Evolutionary conservation across 768 basidiomycete genomes (phyloP).

Genomic region (Suillus clintonianus): DNA sequence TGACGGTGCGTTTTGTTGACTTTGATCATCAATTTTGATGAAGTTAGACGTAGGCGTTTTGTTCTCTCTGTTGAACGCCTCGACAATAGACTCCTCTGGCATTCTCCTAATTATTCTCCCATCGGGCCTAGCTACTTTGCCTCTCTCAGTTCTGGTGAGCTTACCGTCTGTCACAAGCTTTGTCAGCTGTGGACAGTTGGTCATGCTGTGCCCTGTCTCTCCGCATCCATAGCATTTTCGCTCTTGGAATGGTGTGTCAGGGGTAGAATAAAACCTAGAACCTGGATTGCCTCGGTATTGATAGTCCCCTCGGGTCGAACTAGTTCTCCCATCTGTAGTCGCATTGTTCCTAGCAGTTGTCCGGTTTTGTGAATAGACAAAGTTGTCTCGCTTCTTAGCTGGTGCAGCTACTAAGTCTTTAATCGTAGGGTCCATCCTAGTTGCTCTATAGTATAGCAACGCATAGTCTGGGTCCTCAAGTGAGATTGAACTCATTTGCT

Average conservation of each 20-base stretch:
- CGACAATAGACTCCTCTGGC: background rate
- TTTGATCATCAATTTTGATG: background rate
- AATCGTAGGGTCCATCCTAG: constrained; percentile 2
- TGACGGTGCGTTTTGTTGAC: background rate
- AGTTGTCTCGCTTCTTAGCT: background rate
- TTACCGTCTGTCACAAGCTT: background rate
- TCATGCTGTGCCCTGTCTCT: background rate
- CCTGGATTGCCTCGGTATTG: background rate
- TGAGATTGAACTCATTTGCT: too few species aligned
- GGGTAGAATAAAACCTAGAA: background rate
- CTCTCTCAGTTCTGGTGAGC: background rate
- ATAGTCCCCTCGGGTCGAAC: background rate
- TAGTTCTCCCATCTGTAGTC: background rate
- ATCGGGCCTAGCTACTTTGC: background rate
- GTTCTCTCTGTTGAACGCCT: background rate
- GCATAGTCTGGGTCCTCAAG: too few species aligned
- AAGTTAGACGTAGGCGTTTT: background rate
- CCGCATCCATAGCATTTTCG: constrained; percentile 3
- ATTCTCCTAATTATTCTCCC: background rate
- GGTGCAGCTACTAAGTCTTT: background rate
- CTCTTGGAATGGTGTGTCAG: background rate
- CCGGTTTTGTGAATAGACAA: background rate
- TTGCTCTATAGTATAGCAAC: too few species aligned
- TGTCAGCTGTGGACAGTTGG: background rate
- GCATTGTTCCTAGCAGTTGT: background rate